Base-by-base conservation (phyloP, 2,329 filamentous ascomycete species). In the Elsinoe arachidis region DNA sequence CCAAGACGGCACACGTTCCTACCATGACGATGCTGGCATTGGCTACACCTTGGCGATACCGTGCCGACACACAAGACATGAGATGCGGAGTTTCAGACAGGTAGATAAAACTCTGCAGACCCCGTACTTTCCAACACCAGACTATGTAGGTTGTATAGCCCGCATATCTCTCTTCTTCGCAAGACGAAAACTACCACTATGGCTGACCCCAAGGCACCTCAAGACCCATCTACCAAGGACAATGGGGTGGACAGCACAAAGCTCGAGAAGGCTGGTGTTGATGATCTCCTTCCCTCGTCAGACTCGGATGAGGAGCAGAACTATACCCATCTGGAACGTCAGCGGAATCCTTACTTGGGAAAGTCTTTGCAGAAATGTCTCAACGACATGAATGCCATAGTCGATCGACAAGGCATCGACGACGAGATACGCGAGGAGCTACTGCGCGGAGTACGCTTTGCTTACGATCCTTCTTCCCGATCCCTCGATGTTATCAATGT, bases 401-500 rank as follows among this genome's bases (percentile, higher is more conserved):
- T 64, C 26, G 58, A 65, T 6, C 37, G 59, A n/a, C 61, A 61
- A 10, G 61, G 61, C 15, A 56, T 68, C 7, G 47, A 62, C 14
- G 58, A 64, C n/a, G 23, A 26, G 23, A 51, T 63, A n/a, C 59
- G 62, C 12, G 62, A 64, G 9, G 58, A 58, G 10, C 59, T 68
- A 10, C 59, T 63, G 10, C 65, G 66, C 10, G 65, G 66, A 2
- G 61, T 58, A 19, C 65, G 66, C 21, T 64, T 61, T 17, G 59
- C 63, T 3, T 62, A 61, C 30, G 63, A 63, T 26, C 23, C 23
- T 26, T 26, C 23, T 70, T 3, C 64, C 63, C 35, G 61, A 64
- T 37, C 58, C 6, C 59, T 66, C 26, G 59, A 61, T 2, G 38
- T 57, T 12, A 38, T 59, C 11, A 79, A 77, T 5, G 72, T 88